Conservation (phyloP, 768 basidiomycete species). For the Boletellus emodensis region DNA sequence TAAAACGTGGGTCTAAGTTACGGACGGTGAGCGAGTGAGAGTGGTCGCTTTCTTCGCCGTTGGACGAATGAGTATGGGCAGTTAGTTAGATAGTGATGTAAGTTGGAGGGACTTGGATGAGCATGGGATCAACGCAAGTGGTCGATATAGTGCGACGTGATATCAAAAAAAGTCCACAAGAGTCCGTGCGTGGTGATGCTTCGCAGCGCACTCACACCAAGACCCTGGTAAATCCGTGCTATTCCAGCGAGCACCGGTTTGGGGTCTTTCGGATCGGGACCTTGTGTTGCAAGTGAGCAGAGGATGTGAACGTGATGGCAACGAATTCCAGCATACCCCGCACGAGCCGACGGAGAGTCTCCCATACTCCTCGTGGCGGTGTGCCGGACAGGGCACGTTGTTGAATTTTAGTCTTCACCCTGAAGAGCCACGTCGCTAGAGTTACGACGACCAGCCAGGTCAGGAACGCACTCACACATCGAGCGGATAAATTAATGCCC, state of each 20-base stretch:
- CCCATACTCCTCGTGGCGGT: slow-evolving; percentile 61
- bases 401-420: slow-evolving; percentile 94
- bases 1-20: slow-evolving; percentile 16
- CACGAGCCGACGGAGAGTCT: slow-evolving; percentile 74
- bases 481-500: slow-evolving; percentile 90
- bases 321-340: slow-evolving; percentile 50
- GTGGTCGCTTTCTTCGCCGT: slow-evolving; percentile 4
- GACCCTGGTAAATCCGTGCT: slow-evolving; percentile 83
- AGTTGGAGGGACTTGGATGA: background rate
- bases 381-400: slow-evolving; percentile 84
- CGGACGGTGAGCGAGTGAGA: slow-evolving; percentile 6
- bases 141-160: slow-evolving; percentile 72
- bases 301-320: background rate
- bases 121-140: slow-evolving; percentile 36
- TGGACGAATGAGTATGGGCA: slow-evolving; percentile 10
- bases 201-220: slow-evolving; percentile 89
- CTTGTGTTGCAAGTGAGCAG: slow-evolving; percentile 33
- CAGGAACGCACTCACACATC: slow-evolving; percentile 65
- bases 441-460: background rate
- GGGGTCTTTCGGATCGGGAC: slow-evolving; percentile 75
- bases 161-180: slow-evolving; percentile 91
- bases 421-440: slow-evolving; percentile 27
- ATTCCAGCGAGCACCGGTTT: slow-evolving; percentile 75
- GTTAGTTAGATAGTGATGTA: slow-evolving; percentile 5
- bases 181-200: slow-evolving; percentile 93